phyloP scores from a whole-genome alignment of 495 filamentous ascomycete genomes.

The Astrothelium macrocarpum region DNA sequence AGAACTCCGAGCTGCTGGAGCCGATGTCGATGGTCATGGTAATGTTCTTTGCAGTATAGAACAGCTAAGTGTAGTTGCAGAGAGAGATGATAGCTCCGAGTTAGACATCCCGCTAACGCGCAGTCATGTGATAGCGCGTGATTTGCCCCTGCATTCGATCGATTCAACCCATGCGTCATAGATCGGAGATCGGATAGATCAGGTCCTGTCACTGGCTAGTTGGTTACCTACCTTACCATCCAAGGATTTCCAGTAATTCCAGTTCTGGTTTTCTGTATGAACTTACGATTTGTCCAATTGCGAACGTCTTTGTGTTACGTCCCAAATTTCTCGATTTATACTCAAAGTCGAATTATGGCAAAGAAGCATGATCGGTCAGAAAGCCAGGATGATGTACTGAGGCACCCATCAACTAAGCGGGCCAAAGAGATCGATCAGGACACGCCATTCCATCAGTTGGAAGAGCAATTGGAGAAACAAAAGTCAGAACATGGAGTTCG shows the following conservation, averaged over 20 bases:
- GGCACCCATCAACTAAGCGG: conserved; percentile 35
- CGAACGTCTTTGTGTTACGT: neutral
- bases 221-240: neutral
- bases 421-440: conserved; percentile 36
- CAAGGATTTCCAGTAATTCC: neutral
- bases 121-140: neutral
- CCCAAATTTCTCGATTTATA: neutral
- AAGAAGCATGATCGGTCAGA: conserved; percentile 18
- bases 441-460: conserved; percentile 26
- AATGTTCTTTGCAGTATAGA: too few relatives aligned
- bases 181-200: neutral
- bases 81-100: too few relatives aligned
- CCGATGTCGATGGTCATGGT: too few relatives aligned
- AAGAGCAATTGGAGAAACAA: conserved; percentile 23
- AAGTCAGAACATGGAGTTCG: conserved; percentile 18
- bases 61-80: too few relatives aligned
- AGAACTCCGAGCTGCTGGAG: too few relatives aligned
- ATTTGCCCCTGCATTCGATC: neutral
- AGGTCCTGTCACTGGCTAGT: neutral
- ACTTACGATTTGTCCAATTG: neutral
- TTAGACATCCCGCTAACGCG: too few relatives aligned
- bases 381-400: conserved; percentile 25
- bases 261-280: neutral
- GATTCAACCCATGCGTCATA: neutral
- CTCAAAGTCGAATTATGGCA: neutral